Evolutionary conservation across 2,329 filamentous ascomycete species (phyloP).

Genomic region (Paracoccidioides brasiliensis): DNA sequence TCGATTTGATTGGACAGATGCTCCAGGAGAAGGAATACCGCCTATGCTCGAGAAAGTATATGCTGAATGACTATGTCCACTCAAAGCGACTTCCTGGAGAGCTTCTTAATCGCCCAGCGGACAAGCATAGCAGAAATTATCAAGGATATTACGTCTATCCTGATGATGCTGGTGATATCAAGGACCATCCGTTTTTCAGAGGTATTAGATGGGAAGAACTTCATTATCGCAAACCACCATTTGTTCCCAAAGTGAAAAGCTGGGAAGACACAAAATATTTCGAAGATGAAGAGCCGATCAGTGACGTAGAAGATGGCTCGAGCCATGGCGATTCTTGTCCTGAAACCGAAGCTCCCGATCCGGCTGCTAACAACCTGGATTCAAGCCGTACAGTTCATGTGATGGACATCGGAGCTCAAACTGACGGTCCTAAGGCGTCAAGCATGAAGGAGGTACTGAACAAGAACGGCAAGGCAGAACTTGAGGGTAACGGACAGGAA

Average conservation of each 20-base stretch:
- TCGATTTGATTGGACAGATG: constrained; percentile 61
- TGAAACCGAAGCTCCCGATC: neutral
- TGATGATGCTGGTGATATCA: constrained; percentile 81
- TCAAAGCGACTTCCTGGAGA: constrained; percentile 19
- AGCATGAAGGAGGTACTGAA: neutral
- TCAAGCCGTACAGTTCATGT: neutral
- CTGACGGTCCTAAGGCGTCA: neutral
- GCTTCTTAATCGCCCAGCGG: constrained; percentile 20
- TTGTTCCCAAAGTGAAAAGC: constrained; percentile 58
- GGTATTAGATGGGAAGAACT: constrained; percentile 65
- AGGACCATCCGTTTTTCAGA: constrained; percentile 73
- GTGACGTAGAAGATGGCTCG: constrained; percentile 42
- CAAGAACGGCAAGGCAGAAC: constrained; percentile 8
- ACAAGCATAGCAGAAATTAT: constrained; percentile 26
- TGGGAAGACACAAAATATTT: constrained; percentile 79
- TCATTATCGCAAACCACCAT: constrained; percentile 59
- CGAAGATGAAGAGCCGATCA: constrained; percentile 57
- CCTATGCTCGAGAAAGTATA: constrained; percentile 64
- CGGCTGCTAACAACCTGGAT: neutral
- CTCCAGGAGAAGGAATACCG: constrained; percentile 63
- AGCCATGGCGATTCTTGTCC: constrained; percentile 5
- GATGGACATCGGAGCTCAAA: neutral
- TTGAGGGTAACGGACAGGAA: constrained; percentile 28
- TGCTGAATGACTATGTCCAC: constrained; percentile 45
- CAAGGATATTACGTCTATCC: constrained; percentile 58